Conservation (phyloP, 371 early-diverging fungal species). For the Rhizopus microsporus region DNA sequence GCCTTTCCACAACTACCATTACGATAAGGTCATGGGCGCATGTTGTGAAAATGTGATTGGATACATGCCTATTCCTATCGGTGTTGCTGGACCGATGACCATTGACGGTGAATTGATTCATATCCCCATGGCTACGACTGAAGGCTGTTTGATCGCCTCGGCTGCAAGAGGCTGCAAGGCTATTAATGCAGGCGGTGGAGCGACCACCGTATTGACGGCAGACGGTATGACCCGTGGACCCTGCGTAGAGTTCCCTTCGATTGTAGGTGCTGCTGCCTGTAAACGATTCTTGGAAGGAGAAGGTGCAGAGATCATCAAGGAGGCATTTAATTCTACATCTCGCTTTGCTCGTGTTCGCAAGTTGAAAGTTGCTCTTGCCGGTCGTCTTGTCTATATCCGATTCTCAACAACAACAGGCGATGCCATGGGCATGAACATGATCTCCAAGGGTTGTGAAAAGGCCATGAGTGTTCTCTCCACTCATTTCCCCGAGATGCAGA, state of each 20-base stretch:
- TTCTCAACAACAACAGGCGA: slow-evolving; percentile 95
- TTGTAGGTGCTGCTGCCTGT: slow-evolving; percentile 68
- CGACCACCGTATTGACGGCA: slow-evolving; percentile 76
- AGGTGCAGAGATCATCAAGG: slow-evolving; percentile 66
- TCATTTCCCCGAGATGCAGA: slow-evolving; percentile 74
- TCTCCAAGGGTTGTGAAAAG: slow-evolving; percentile 93
- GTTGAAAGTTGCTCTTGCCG: slow-evolving; percentile 86
- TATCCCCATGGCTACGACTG: slow-evolving; percentile 97
- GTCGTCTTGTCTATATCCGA: slow-evolving; percentile 81
- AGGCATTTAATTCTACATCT: slow-evolving; percentile 87
- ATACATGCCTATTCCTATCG: slow-evolving; percentile 92
- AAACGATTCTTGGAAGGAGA: slow-evolving; percentile 77
- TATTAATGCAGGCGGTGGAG: slow-evolving; percentile 89
- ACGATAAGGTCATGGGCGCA: slow-evolving; percentile 84
- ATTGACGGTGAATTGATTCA: slow-evolving; percentile 80
- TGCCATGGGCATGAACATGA: slow-evolving; percentile 99
- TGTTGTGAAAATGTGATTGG: slow-evolving; percentile 98
- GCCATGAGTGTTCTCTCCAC: slow-evolving; percentile 64
- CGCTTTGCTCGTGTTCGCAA: slow-evolving; percentile 86
- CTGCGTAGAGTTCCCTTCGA: slow-evolving; percentile 81
- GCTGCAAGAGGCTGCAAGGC: slow-evolving; percentile 97
- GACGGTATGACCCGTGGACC: slow-evolving; percentile 97
- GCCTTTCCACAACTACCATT: slow-evolving; percentile 85
- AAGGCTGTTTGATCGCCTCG: slow-evolving; percentile 95
- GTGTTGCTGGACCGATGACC: slow-evolving; percentile 81